Percentiles rank a stretch among this genome's conserved stretches.
These are phyloP conservation scores for Capsella bursapastoris DNA, from an alignment of 345 rosid genomes.

Conservation along the genomic window DNA sequence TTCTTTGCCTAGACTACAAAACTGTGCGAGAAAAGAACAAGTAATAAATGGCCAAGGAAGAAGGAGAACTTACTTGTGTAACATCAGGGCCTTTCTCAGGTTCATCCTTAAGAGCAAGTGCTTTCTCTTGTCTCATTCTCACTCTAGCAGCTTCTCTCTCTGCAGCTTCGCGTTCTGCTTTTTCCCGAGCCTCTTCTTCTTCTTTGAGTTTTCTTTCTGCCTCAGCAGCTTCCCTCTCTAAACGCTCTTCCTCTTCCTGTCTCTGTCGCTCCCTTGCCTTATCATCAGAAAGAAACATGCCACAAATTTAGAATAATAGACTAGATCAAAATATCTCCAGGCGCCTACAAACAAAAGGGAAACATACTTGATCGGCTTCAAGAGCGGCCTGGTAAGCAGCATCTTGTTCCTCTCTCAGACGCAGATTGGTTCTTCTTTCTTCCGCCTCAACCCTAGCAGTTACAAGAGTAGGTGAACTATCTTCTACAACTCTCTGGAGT, in stretches of 20 bases:
- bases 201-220: slow-evolving; percentile 85
- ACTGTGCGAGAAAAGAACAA: neutral
- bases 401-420: slow-evolving; percentile 96
- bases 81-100: slow-evolving; percentile 90
- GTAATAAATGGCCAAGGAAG: slow-evolving; percentile 10
- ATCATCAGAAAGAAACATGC: slow-evolving; percentile 8
- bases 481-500: slow-evolving; percentile 92
- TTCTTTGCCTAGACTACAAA: neutral
- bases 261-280: slow-evolving; percentile 91
- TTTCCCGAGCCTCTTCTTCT: slow-evolving; percentile 88
- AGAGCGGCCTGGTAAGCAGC: slow-evolving; percentile 98
- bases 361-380: slow-evolving; percentile 94
- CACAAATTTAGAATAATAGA: slow-evolving; percentile 1
- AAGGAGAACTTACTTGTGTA: slow-evolving; percentile 66
- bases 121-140: slow-evolving; percentile 85
- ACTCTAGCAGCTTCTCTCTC: slow-evolving; percentile 82
- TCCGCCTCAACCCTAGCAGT: slow-evolving; percentile 92
- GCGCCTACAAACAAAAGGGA: neutral
- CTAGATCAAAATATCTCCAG: neutral
- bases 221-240: slow-evolving; percentile 91
- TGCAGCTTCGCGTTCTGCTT: slow-evolving; percentile 85
- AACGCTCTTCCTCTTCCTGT: slow-evolving; percentile 83
- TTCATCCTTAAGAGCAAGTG: slow-evolving; percentile 80
- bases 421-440: slow-evolving; percentile 83
- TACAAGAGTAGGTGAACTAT: slow-evolving; percentile 85